A percentile compares a stretch with the other conserved stretches of the same genome.
phyloP scores from a whole-genome alignment of 495 filamentous ascomycete species.

The Podospora tetraspora region DNA sequence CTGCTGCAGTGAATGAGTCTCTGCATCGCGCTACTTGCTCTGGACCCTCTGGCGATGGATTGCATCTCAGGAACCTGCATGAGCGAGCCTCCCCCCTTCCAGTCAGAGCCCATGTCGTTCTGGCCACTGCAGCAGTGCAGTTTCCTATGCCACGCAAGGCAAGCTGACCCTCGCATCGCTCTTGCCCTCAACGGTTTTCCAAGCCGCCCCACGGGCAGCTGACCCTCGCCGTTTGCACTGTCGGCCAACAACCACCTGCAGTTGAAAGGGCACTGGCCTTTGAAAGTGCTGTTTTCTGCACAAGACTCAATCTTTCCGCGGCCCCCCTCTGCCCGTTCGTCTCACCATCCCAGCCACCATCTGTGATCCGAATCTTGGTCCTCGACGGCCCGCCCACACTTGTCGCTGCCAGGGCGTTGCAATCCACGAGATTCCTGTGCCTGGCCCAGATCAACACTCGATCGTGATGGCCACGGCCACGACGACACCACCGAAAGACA shows the following conservation, averaged over 20 bases:
- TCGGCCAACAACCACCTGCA: no score
- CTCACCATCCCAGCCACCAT: neutral
- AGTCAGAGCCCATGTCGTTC: neutral
- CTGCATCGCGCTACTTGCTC: neutral
- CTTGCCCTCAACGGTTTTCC: neutral
- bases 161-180: neutral
- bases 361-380: neutral
- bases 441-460: neutral
- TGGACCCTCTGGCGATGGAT: neutral
- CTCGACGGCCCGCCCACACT: neutral
- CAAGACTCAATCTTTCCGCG: neutral
- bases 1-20: neutral
- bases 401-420: neutral
- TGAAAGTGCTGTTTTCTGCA: neutral
- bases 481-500: no score
- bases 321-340: neutral
- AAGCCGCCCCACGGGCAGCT: neutral
- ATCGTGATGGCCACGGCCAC: neutral
- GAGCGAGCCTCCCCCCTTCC: neutral
- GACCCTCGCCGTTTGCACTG: neutral
- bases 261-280: neutral
- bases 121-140: neutral
- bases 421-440: neutral
- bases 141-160: neutral
- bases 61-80: neutral